Percentiles rank a stretch among this genome's conserved stretches.
Evolutionary conservation across 768 basidiomycete genomes (phyloP).

Genomic region (Austroboletus eburneus): DNA sequence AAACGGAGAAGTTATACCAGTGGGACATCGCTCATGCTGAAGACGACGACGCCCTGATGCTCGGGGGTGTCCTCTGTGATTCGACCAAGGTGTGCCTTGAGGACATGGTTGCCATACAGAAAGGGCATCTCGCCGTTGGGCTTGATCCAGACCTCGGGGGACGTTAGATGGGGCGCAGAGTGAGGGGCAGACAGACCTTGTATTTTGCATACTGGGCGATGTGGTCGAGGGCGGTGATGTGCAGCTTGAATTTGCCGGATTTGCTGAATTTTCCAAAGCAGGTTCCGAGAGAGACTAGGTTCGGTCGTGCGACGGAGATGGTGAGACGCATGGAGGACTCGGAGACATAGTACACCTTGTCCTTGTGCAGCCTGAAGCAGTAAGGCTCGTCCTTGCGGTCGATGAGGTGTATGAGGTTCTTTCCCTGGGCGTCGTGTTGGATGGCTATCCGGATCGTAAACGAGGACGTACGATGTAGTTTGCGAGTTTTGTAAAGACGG

Average conservation of each 20-base stretch:
- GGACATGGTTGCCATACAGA: slow-evolving; percentile 96
- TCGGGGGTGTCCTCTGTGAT: slow-evolving; percentile 99
- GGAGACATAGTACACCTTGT: slow-evolving; percentile 95
- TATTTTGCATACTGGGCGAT: slow-evolving; percentile 96
- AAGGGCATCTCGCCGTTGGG: slow-evolving; percentile 99
- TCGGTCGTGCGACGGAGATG: slow-evolving; percentile 88
- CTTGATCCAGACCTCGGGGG: slow-evolving; percentile 86
- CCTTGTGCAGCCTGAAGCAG: slow-evolving; percentile 93
- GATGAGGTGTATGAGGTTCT: slow-evolving; percentile 92
- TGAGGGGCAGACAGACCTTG: slow-evolving; percentile 58
- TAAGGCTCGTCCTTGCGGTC: slow-evolving; percentile 93
- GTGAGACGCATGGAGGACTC: slow-evolving; percentile 90
- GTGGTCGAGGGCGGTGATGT: slow-evolving; percentile 90
- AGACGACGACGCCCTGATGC: slow-evolving; percentile 97
- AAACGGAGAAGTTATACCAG: slow-evolving; percentile 45
- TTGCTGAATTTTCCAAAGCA: slow-evolving; percentile 98
- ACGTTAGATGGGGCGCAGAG: background rate
- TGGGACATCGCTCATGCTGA: slow-evolving; percentile 92
- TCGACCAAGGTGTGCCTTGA: slow-evolving; percentile 97
- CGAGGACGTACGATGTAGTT: slow-evolving; percentile 80
- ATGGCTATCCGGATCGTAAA: background rate
- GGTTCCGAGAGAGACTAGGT: slow-evolving; percentile 89
- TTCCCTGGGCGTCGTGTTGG: slow-evolving; percentile 54
- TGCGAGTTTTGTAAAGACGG: slow-evolving; percentile 93
- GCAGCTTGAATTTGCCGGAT: slow-evolving; percentile 95